phyloP scores from a whole-genome alignment of 768 basidiomycete species.

The Phanerochaete sordida region DNA sequence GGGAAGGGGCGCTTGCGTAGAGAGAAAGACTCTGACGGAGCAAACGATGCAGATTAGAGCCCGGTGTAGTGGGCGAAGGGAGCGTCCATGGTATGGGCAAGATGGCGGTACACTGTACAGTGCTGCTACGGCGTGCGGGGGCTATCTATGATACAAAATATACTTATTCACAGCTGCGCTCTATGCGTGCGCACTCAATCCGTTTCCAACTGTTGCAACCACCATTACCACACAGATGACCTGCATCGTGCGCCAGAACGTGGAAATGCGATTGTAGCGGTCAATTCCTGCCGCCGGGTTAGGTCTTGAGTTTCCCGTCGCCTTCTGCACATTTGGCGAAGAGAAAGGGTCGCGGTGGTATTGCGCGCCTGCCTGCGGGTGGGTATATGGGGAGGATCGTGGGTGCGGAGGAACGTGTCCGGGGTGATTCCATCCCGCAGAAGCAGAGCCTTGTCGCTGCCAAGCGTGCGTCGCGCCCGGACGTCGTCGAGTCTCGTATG shows the following conservation, averaged over 20 bases:
- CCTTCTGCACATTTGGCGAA: slow-evolving; percentile 23
- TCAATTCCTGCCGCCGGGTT: slow-evolving; percentile 13
- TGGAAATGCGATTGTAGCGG: slow-evolving; percentile 17
- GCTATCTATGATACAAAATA: neutral
- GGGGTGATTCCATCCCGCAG: slow-evolving; percentile 6
- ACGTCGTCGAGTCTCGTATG: slow-evolving; percentile 27
- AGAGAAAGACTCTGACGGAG: slow-evolving; percentile 40
- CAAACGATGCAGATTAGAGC: neutral
- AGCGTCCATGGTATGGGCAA: too few relatives aligned
- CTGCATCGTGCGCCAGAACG: slow-evolving; percentile 21
- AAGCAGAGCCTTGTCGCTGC: slow-evolving; percentile 21
- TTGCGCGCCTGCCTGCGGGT: slow-evolving; percentile 6
- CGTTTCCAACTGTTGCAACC: slow-evolving; percentile 24
- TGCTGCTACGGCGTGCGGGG: neutral
- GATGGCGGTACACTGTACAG: too few relatives aligned
- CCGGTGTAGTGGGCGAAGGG: too few relatives aligned
- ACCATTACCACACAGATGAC: slow-evolving; percentile 26
- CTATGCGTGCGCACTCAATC: slow-evolving; percentile 22
- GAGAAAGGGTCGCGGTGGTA: slow-evolving; percentile 23
- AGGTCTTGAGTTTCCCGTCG: slow-evolving; percentile 19
- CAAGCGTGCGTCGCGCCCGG: slow-evolving; percentile 36
- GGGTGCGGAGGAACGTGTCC: slow-evolving; percentile 15
- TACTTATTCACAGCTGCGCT: neutral
- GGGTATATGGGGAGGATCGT: slow-evolving; percentile 10
- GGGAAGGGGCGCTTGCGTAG: slow-evolving; percentile 73